These are phyloP conservation scores for Farysia itapuensis DNA, from an alignment of 1,284 basidiomycete genomes.

Conservation along the genomic window DNA sequence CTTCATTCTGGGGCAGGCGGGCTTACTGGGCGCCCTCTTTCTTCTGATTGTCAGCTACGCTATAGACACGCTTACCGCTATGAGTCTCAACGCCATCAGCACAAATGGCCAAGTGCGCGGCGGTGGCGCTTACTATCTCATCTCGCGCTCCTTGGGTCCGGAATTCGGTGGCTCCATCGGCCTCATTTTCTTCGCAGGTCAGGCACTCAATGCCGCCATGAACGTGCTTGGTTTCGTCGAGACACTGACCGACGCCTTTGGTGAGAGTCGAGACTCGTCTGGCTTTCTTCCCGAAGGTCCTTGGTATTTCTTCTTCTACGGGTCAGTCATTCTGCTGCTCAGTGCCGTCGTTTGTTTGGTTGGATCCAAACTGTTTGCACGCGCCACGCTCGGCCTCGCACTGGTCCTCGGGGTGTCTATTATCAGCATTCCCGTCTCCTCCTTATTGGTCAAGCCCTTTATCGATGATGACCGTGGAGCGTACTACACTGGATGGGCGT, in stretches of 20 bases:
- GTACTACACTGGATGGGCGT: slow-evolving; percentile 57
- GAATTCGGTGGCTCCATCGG: slow-evolving; percentile 60
- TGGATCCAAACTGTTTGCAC: slow-evolving; percentile 53
- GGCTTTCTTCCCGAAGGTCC: slow-evolving; percentile 55
- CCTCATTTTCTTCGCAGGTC: slow-evolving; percentile 57
- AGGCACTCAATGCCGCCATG: slow-evolving; percentile 57
- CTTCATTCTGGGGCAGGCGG: slow-evolving; percentile 57
- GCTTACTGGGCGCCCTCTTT: slow-evolving; percentile 51
- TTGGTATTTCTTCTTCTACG: slow-evolving; percentile 55
- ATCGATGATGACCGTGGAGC: slow-evolving; percentile 50
- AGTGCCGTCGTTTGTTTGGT: slow-evolving; percentile 54
- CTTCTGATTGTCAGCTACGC: slow-evolving; percentile 51
- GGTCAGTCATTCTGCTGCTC: slow-evolving; percentile 48
- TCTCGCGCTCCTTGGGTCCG: slow-evolving; percentile 57
- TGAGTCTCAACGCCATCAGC: slow-evolving; percentile 57
- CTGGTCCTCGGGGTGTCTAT: slow-evolving; percentile 50
- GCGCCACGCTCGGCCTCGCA: slow-evolving; percentile 53
- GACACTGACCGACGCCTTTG: slow-evolving; percentile 53
- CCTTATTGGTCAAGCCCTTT: slow-evolving; percentile 48
- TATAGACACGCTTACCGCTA: slow-evolving; percentile 56
- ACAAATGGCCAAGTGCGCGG: slow-evolving; percentile 59
- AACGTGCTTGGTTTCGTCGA: slow-evolving; percentile 59
- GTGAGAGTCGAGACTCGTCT: slow-evolving; percentile 31
- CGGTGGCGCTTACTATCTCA: slow-evolving; percentile 58
- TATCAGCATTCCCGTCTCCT: slow-evolving; percentile 53